A percentile compares a stretch with the other conserved stretches of the same genome.
Evolutionary conservation across 805 yeast species (phyloP).

Genomic region (Yarrowia hollandica): DNA sequence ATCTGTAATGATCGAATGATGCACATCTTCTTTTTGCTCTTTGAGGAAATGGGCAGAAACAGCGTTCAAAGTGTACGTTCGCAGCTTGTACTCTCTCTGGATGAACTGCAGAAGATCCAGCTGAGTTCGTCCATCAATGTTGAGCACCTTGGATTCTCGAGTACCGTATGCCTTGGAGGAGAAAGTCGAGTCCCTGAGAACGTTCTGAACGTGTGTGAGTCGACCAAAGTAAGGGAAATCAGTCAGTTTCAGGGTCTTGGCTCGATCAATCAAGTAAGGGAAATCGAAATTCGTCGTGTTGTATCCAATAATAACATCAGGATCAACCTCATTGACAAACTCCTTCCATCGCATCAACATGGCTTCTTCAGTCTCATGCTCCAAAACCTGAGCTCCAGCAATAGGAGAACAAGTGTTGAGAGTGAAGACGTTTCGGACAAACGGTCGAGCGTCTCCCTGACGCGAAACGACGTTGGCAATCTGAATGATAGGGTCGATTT

Average conservation of each 20-base stretch:
- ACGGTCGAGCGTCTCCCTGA: slow-evolving; percentile 78
- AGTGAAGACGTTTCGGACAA: slow-evolving; percentile 91
- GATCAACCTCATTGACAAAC: slow-evolving; percentile 80
- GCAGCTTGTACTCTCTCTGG: slow-evolving; percentile 90
- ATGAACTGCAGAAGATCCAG: slow-evolving; percentile 87
- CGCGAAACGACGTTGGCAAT: slow-evolving; percentile 91
- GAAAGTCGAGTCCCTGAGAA: slow-evolving; percentile 75
- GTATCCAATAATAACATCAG: slow-evolving; percentile 96
- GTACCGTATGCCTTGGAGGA: slow-evolving; percentile 97
- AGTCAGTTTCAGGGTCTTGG: slow-evolving; percentile 63
- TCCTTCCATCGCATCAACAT: slow-evolving; percentile 86
- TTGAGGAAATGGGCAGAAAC: slow-evolving; percentile 91
- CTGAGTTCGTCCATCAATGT: slow-evolving; percentile 95
- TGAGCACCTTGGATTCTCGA: slow-evolving; percentile 84
- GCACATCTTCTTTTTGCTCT: slow-evolving; percentile 98
- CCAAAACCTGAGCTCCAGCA: slow-evolving; percentile 87
- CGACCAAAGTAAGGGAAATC: slow-evolving; percentile 88
- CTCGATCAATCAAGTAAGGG: slow-evolving; percentile 88
- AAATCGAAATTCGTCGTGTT: slow-evolving; percentile 93
- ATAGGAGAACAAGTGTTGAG: slow-evolving; percentile 89
- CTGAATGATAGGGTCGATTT: slow-evolving; percentile 90
- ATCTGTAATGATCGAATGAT: slow-evolving; percentile 92
- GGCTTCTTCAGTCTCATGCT: slow-evolving; percentile 71
- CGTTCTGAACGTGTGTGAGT: slow-evolving; percentile 65
- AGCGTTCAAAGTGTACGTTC: slow-evolving; percentile 92